A percentile compares a stretch with the other conserved stretches of the same genome.
Evolutionary conservation across 768 basidiomycete species (phyloP).

Genomic region (Mycena pura): DNA sequence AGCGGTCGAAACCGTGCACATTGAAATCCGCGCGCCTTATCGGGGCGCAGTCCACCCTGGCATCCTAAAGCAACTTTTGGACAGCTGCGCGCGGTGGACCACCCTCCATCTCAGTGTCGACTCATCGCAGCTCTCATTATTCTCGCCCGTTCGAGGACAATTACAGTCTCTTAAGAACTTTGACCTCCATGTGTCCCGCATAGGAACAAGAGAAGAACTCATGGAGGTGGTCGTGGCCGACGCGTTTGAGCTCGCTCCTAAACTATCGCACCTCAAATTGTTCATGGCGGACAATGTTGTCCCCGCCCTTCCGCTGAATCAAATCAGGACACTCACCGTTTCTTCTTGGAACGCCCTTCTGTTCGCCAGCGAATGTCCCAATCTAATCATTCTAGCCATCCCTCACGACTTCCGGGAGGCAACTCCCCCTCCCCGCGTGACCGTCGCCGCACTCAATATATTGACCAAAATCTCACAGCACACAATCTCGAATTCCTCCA

Average conservation of each 20-base stretch:
- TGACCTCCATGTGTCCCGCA: neutral
- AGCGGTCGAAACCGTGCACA: slow-evolving; percentile 1
- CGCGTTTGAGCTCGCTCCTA: slow-evolving; percentile 1
- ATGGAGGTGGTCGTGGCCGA: no score
- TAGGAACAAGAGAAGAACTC: no score
- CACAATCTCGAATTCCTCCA: neutral
- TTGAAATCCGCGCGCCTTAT: neutral
- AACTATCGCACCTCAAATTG: neutral
- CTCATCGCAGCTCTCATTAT: neutral
- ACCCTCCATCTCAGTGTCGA: neutral
- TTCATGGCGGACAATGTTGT: neutral
- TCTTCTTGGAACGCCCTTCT: neutral
- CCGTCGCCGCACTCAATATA: neutral
- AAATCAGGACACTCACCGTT: slow-evolving; percentile 2
- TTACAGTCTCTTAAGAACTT: neutral
- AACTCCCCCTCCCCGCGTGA: neutral
- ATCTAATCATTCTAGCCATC: neutral
- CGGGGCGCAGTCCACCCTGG: neutral
- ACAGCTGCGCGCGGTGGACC: slow-evolving; percentile 1
- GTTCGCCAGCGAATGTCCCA: neutral
- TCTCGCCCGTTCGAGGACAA: neutral
- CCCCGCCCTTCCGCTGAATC: neutral
- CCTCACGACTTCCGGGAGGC: no score
- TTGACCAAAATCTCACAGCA: neutral
- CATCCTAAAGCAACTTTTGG: neutral